These are phyloP conservation scores for Metschnikowia lochheadii DNA, from an alignment of 805 yeast species.

Conservation along the genomic window DNA sequence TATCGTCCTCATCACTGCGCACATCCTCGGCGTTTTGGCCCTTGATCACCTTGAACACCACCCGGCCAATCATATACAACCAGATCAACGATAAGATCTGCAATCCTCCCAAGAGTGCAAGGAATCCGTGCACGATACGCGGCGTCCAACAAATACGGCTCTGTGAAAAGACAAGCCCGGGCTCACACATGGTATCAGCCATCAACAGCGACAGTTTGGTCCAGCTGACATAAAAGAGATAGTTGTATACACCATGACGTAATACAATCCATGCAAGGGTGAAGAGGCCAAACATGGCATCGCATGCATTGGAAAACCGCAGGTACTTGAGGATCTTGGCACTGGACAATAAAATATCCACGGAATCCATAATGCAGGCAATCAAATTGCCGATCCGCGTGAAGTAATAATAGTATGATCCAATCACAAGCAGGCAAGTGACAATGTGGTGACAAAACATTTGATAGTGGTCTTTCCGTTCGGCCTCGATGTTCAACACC, in stretches of 20 bases:
- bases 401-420: conserved; percentile 71
- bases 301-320: conserved; percentile 59
- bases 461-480: conserved; percentile 77
- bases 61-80: conserved; percentile 70
- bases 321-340: conserved; percentile 80
- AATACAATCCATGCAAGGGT: conserved; percentile 63
- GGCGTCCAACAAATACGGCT: conserved; percentile 44
- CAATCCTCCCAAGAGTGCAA: conserved; percentile 55
- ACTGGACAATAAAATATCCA: conserved; percentile 63
- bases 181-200: conserved; percentile 42
- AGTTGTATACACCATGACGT: conserved; percentile 73
- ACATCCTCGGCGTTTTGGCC: conserved; percentile 84
- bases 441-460: conserved; percentile 89
- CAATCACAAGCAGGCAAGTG: conserved; percentile 61
- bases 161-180: conserved; percentile 13
- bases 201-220: conserved; percentile 39
- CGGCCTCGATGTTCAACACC: conserved; percentile 71
- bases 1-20: conserved; percentile 76
- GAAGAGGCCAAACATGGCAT: conserved; percentile 62
- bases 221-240: conserved; percentile 58
- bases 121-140: conserved; percentile 43
- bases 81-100: conserved; percentile 66
- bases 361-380: conserved; percentile 76
- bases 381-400: conserved; percentile 77
- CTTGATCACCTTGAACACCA: conserved; percentile 61